Evolutionary conservation across 192 early-diverging fungal genomes (phyloP).

Genomic region (Coemansia sp.): DNA sequence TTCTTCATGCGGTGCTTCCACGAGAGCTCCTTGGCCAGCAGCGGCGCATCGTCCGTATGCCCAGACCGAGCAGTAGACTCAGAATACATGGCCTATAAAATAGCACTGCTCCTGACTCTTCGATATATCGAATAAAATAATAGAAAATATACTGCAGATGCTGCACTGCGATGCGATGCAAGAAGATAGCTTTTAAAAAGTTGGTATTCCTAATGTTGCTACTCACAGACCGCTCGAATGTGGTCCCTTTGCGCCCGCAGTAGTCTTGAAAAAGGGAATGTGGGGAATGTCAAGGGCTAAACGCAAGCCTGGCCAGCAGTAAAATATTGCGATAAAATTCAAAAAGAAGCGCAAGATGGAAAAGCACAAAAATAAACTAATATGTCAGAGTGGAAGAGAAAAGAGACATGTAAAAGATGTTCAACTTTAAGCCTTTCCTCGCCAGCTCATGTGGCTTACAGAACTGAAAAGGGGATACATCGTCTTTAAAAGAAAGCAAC

Average conservation of each 20-base stretch:
- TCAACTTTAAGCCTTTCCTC: neutral
- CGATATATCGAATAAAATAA: neutral
- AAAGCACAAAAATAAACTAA: neutral
- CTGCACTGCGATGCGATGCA: neutral
- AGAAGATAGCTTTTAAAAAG: neutral
- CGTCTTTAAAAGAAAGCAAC: neutral
- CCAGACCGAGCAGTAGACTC: slow-evolving; percentile 26
- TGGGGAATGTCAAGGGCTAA: slow-evolving; percentile 1
- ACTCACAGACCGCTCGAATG: too few relatives aligned
- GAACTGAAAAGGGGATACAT: neutral
- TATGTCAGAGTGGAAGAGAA: neutral
- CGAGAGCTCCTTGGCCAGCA: slow-evolving; percentile 19
- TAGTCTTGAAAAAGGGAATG: slow-evolving; percentile 4
- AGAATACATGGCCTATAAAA: slow-evolving; percentile 18
- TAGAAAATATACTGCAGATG: neutral
- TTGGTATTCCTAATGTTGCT: neutral
- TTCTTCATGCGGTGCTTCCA: slow-evolving; percentile 17
- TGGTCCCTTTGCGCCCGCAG: neutral
- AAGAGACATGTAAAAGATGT: neutral
- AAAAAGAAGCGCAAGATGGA: neutral
- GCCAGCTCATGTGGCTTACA: slow-evolving; percentile 1
- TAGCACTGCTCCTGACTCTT: neutral
- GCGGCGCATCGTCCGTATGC: slow-evolving; percentile 22
- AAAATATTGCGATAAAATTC: neutral
- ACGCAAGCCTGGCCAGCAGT: slow-evolving; percentile 9